Conservation (phyloP, 176 grass and related monocot species). For the Cocos nucifera region DNA sequence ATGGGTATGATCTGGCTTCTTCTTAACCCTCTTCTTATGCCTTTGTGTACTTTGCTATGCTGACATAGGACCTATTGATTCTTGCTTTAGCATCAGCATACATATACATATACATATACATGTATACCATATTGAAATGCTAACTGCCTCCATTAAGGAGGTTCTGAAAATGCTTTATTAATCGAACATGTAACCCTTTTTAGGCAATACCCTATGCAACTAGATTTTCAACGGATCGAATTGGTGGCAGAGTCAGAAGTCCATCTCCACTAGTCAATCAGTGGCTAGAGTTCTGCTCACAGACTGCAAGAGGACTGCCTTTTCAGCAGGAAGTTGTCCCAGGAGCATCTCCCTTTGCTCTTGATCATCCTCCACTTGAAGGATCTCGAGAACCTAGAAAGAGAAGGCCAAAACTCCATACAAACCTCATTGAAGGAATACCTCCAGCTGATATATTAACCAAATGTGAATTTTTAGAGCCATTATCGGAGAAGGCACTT, state of each 20-base stretch:
- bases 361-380: conserved; percentile 27
- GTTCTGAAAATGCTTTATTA: too few relatives aligned
- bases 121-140: too few relatives aligned
- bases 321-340: conserved; percentile 61
- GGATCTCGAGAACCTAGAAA: conserved; percentile 33
- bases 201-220: conserved; percentile 54
- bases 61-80: too few relatives aligned
- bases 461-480: conserved; percentile 84
- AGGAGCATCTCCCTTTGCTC: conserved; percentile 54
- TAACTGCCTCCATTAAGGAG: too few relatives aligned
- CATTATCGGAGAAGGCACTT: conserved; percentile 50
- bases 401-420: conserved; percentile 64
- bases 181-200: background rate
- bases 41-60: conserved; percentile 1
- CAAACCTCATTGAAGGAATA: conserved; percentile 61
- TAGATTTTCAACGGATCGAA: conserved; percentile 50
- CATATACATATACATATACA: too few relatives aligned
- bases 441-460: conserved; percentile 60
- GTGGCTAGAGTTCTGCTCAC: conserved; percentile 90
- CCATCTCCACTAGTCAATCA: conserved; percentile 76
- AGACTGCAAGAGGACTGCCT: conserved; percentile 52
- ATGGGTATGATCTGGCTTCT: conserved; percentile 38
- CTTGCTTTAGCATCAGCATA: too few relatives aligned
- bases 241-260: conserved; percentile 71
- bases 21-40: background rate